Percentiles rank a stretch among this genome's conserved stretches.
These are phyloP conservation scores for Enteropsectra breve DNA, from an alignment of 371 early-diverging fungal genomes.

Conservation along the genomic window DNA sequence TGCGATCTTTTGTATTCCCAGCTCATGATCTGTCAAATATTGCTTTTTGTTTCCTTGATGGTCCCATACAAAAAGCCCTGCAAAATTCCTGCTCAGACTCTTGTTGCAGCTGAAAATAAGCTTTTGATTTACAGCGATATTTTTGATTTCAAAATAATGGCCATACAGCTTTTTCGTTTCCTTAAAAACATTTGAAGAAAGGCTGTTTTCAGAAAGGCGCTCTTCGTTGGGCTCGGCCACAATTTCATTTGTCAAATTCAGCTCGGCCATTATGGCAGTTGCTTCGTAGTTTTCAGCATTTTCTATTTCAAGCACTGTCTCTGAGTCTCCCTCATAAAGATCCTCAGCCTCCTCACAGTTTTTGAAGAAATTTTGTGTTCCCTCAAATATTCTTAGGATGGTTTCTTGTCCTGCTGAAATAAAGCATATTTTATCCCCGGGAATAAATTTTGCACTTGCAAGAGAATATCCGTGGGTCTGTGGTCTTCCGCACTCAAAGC, in stretches of 20 bases:
- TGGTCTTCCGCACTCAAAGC: slow-evolving; percentile 43
- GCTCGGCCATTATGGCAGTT: slow-evolving; percentile 38
- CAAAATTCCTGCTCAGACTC: slow-evolving; percentile 25
- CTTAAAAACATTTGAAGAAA: slow-evolving; percentile 33
- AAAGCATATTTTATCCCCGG: slow-evolving; percentile 7
- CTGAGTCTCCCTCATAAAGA: neutral
- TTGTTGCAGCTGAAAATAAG: slow-evolving; percentile 42
- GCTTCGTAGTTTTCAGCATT: slow-evolving; percentile 10
- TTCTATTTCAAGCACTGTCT: neutral
- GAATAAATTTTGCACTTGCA: slow-evolving; percentile 29
- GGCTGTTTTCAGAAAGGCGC: slow-evolving; percentile 26
- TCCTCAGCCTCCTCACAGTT: slow-evolving; percentile 9
- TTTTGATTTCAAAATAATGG: slow-evolving; percentile 46
- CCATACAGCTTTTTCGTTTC: slow-evolving; percentile 53
- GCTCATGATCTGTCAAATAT: slow-evolving; percentile 41
- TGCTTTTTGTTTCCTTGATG: slow-evolving; percentile 20
- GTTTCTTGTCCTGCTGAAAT: slow-evolving; percentile 42
- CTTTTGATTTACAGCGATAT: slow-evolving; percentile 30
- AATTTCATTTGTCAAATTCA: slow-evolving; percentile 46
- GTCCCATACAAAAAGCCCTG: slow-evolving; percentile 54
- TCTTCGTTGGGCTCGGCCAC: slow-evolving; percentile 15
- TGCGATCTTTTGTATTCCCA: slow-evolving; percentile 34
- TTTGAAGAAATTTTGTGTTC: slow-evolving; percentile 35
- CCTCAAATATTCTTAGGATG: slow-evolving; percentile 41
- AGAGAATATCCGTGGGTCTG: slow-evolving; percentile 45